Percentiles rank a stretch among this genome's conserved stretches.
These are phyloP conservation scores for Geotrichum phurueaensis DNA, from an alignment of 1,139 yeast genomes.

Conservation along the genomic window DNA sequence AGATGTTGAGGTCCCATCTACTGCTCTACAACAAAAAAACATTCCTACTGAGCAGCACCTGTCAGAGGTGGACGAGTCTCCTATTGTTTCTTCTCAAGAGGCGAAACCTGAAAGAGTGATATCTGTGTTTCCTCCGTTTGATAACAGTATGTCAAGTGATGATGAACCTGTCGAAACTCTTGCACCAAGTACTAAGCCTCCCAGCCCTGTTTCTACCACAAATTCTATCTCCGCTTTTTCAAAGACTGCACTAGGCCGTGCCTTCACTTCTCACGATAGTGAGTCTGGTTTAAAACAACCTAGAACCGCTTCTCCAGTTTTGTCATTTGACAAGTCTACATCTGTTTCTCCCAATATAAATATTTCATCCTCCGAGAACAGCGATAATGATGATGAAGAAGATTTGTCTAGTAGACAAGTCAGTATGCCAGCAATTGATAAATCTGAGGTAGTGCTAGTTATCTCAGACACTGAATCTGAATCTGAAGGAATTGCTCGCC, in stretches of 20 bases:
- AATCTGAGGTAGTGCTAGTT: neutral
- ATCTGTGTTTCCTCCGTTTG: neutral
- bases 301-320: neutral
- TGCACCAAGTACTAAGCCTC: neutral
- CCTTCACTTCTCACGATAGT: neutral
- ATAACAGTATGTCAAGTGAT: neutral
- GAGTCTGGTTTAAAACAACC: neutral
- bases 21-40: constrained; percentile 9
- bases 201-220: neutral
- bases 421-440: neutral
- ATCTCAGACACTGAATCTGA: neutral
- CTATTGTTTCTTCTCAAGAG: neutral
- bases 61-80: neutral
- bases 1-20: constrained; percentile 1
- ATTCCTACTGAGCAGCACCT: constrained; percentile 17
- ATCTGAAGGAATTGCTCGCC: neutral
- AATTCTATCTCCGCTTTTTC: neutral
- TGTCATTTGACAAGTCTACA: neutral
- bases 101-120: neutral
- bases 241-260: neutral
- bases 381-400: neutral
- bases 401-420: neutral
- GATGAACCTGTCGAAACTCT: neutral
- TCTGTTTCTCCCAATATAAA: neutral
- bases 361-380: neutral